These are phyloP conservation scores for Graphium sp. DNA, from an alignment of 2,329 filamentous ascomycete genomes.

Conservation along the genomic window DNA sequence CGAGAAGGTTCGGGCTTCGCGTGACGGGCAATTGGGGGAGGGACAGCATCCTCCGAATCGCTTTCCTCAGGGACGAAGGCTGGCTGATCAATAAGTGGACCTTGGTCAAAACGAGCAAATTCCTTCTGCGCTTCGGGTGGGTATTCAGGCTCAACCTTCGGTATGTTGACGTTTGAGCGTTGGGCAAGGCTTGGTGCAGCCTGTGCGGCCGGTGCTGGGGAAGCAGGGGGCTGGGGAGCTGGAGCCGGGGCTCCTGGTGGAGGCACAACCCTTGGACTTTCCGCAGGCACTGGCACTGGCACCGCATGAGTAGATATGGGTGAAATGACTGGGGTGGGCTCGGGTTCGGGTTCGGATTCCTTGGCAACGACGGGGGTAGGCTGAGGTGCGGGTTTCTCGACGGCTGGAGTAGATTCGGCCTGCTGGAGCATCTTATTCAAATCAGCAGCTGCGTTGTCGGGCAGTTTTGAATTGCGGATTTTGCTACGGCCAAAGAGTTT, in stretches of 20 bases:
- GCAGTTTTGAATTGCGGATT: constrained; percentile 39
- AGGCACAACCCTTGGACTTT: constrained; percentile 6
- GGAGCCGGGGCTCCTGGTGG: constrained; percentile 1
- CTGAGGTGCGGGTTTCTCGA: constrained; percentile 11
- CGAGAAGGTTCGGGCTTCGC: constrained; percentile 13
- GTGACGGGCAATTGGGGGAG: constrained; percentile 33
- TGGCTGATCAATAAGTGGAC: constrained; percentile 72
- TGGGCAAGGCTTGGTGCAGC: constrained; percentile 24
- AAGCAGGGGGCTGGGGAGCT: constrained; percentile 1
- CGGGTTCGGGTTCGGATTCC: constrained; percentile 8
- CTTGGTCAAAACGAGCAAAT: constrained; percentile 66
- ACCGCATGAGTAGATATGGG: too few species aligned
- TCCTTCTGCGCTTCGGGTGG: constrained; percentile 42
- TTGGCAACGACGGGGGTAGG: constrained; percentile 12
- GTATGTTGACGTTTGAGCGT: constrained; percentile 41
- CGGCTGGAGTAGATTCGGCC: constrained; percentile 9
- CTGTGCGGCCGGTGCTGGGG: constrained; percentile 3
- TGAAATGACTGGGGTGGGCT: too few species aligned
- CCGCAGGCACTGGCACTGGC: constrained; percentile 8
- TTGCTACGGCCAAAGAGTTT: constrained; percentile 51
- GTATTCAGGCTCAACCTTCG: too few species aligned
- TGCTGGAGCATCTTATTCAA: constrained; percentile 31
- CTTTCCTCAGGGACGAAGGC: constrained; percentile 55
- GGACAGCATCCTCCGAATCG: constrained; percentile 28
- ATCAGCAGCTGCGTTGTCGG: constrained; percentile 33